Percentiles rank a stretch among this genome's conserved stretches.
Evolutionary conservation across 345 rosid genomes (phyloP).

Genomic region (Eucalyptus marginata): DNA sequence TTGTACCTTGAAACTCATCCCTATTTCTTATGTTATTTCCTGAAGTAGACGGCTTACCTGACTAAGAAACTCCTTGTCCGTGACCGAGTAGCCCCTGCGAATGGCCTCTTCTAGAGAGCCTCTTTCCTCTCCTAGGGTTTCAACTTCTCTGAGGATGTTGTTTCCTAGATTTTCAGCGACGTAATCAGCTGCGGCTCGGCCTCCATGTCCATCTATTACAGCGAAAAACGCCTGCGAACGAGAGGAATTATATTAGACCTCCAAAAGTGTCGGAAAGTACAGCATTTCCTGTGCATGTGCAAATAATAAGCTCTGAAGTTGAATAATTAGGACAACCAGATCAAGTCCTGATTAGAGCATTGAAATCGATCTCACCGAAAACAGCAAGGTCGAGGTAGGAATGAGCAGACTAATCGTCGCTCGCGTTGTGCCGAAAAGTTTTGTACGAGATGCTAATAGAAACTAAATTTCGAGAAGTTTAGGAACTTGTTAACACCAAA

Average conservation of each 20-base stretch:
- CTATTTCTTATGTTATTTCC: neutral
- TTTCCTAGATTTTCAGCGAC: conserved; percentile 34
- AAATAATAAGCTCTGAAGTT: neutral
- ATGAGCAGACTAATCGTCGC: neutral
- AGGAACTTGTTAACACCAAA: neutral
- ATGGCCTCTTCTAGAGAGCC: conserved; percentile 10
- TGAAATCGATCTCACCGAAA: neutral
- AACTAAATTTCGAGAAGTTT: neutral
- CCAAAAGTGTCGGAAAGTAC: neutral
- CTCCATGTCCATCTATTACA: conserved; percentile 51
- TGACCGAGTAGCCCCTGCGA: conserved; percentile 20
- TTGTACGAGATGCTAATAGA: neutral
- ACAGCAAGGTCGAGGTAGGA: neutral
- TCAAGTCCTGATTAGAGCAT: neutral
- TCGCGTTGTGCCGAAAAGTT: fast-evolving
- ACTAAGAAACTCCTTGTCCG: conserved; percentile 37
- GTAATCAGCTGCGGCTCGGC: conserved; percentile 24
- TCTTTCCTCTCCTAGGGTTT: neutral
- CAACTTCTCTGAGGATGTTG: conserved; percentile 24
- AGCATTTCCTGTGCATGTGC: neutral
- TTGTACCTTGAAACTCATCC: neutral
- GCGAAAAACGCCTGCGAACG: conserved; percentile 21
- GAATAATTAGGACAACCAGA: neutral
- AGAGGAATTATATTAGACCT: neutral
- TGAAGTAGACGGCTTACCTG: conserved; percentile 10